phyloP scores from a whole-genome alignment of 306 rosid species.

The Dryas octopetala region DNA sequence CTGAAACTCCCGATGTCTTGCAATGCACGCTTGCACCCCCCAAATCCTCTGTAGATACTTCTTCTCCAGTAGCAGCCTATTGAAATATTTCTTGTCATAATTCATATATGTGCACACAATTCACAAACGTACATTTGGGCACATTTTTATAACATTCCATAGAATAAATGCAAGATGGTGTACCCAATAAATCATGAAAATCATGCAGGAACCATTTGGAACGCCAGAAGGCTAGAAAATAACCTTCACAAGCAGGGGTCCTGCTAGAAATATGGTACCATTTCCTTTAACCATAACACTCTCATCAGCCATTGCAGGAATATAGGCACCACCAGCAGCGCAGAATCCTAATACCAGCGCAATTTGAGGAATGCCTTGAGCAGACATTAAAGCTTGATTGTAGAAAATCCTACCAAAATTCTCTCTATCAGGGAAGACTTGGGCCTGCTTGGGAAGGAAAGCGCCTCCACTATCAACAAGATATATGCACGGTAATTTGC shows the following conservation, averaged over 20 bases:
- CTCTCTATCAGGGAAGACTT: conserved; percentile 88
- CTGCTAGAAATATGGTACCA: conserved; percentile 92
- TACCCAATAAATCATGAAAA: not conserved
- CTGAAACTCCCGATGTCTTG: conserved; percentile 94
- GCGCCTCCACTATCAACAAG: conserved; percentile 99
- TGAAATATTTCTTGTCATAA: conserved; percentile 28
- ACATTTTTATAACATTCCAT: not conserved
- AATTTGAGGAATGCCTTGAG: conserved; percentile 87
- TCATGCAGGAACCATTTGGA: conserved; percentile 11
- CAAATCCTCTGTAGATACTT: conserved; percentile 85
- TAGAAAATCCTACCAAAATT: conserved; percentile 94
- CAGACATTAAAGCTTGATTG: conserved; percentile 86
- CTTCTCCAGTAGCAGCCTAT: conserved; percentile 99
- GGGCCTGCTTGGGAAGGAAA: conserved; percentile 96
- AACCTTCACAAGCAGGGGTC: conserved; percentile 97
- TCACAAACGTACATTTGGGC: not conserved
- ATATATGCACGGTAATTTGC: conserved; percentile 87
- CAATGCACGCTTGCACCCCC: conserved; percentile 93
- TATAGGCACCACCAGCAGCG: conserved; percentile 97
- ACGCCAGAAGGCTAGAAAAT: conserved; percentile 23
- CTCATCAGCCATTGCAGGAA: conserved; percentile 99
- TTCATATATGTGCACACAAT: conserved; percentile 1
- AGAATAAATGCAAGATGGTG: conserved; percentile 7
- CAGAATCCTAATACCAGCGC: conserved; percentile 94
- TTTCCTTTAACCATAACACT: conserved; percentile 99